These are phyloP conservation scores for Geranomyces variabilis DNA, from an alignment of 192 early-diverging fungal species.

Conservation along the genomic window DNA sequence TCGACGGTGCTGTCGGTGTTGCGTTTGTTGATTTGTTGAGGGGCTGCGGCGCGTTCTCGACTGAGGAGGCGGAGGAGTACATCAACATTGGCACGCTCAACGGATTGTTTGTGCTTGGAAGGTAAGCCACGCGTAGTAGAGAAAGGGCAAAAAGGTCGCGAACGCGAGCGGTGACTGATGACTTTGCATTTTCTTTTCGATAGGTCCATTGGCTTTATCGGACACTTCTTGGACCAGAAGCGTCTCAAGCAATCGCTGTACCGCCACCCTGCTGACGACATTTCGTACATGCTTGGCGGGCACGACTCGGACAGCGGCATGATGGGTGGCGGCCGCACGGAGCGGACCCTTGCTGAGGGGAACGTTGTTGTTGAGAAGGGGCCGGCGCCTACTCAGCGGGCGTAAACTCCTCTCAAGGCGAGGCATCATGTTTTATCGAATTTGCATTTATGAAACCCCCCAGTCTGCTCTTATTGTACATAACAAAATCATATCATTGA, in stretches of 20 bases:
- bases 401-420: no score
- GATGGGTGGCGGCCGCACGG: neutral
- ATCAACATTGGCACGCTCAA: constrained; percentile 87
- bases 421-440: no score
- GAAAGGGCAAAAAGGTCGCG: no score
- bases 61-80: constrained; percentile 96
- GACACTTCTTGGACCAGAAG: constrained; percentile 98
- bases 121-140: no score
- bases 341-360: constrained; percentile 27
- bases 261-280: constrained; percentile 98
- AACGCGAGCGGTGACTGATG: no score
- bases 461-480: no score
- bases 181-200: constrained; percentile 42
- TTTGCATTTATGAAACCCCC: no score
- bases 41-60: constrained; percentile 88
- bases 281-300: constrained; percentile 73
- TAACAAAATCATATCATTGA: no score
- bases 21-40: constrained; percentile 94
- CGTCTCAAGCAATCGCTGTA: constrained; percentile 98
- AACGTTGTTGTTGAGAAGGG: constrained; percentile 17
- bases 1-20: constrained; percentile 92
- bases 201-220: constrained; percentile 95
- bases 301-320: neutral
- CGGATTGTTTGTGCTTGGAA: constrained; percentile 92
- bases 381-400: no score